phyloP scores from a whole-genome alignment of 495 filamentous ascomycete species.

The Talaromyces stipitatus region DNA sequence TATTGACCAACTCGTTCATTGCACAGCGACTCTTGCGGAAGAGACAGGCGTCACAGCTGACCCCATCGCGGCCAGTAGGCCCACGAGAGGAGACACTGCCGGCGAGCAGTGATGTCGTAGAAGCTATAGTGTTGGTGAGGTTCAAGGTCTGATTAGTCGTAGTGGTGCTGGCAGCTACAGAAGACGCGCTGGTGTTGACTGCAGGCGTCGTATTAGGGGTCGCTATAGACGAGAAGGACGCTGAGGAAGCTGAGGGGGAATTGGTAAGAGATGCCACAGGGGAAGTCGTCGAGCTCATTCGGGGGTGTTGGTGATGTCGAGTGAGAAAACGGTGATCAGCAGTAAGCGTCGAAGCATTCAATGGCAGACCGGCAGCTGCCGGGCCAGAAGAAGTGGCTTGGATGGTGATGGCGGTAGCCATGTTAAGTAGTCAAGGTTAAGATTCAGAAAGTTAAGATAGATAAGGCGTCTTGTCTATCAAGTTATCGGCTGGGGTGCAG shows the following conservation, averaged over 20 bases:
- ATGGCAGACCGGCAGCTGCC: constrained; percentile 5
- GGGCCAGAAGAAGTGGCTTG: constrained; percentile 19
- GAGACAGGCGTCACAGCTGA: constrained; percentile 72
- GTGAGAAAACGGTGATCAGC: constrained; percentile 17
- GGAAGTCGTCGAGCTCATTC: constrained; percentile 21
- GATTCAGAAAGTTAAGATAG: neutral
- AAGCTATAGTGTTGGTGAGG: neutral
- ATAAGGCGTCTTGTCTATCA: neutral
- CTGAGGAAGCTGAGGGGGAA: constrained; percentile 15
- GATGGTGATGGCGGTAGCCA: constrained; percentile 40
- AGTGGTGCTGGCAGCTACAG: neutral
- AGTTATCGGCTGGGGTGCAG: neutral
- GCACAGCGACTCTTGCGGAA: constrained; percentile 84
- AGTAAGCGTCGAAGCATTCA: neutral
- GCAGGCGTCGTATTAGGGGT: constrained; percentile 4
- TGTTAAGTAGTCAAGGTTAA: constrained; percentile 7
- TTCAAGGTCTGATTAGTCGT: neutral
- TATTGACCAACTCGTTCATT: constrained; percentile 56
- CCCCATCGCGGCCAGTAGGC: constrained; percentile 34
- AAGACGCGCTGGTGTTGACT: neutral
- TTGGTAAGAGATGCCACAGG: constrained; percentile 21
- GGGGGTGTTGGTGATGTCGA: constrained; percentile 10
- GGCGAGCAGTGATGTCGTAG: constrained; percentile 2
- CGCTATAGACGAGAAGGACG: constrained; percentile 10
- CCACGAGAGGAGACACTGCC: constrained; percentile 11